These are phyloP conservation scores for Juglanconis juglandina DNA, from an alignment of 2,329 filamentous ascomycete species.

Conservation along the genomic window DNA sequence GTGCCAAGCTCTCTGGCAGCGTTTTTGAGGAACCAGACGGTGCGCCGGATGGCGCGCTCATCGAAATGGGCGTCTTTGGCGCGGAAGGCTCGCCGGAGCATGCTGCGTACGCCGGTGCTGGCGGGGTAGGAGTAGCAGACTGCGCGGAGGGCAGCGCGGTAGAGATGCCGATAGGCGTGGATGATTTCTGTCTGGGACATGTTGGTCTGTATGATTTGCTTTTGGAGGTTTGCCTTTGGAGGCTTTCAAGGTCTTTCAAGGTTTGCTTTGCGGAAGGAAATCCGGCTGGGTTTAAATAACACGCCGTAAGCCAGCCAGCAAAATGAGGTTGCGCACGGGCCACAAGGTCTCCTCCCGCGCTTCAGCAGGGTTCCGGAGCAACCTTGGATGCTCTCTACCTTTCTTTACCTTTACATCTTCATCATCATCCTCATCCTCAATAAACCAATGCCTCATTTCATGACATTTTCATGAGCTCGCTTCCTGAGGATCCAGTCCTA, in stretches of 20 bases:
- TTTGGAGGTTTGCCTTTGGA: no score
- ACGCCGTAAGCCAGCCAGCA: background rate
- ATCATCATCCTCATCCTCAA: no score
- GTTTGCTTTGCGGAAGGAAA: background rate
- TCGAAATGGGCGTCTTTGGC: conserved; percentile 46
- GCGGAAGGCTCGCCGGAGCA: conserved; percentile 58
- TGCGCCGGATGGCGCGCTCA: conserved; percentile 54
- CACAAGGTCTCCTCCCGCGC: background rate
- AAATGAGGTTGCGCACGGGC: background rate
- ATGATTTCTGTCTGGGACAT: conserved; percentile 46
- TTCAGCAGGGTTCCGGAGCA: background rate
- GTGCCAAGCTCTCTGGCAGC: conserved; percentile 62
- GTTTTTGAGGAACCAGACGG: conserved; percentile 65
- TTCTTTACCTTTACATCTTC: no score
- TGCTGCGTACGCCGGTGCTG: conserved; percentile 58
- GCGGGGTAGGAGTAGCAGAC: conserved; percentile 69
- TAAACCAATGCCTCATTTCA: background rate
- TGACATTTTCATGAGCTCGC: background rate
- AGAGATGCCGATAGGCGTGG: conserved; percentile 67
- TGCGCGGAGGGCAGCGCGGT: conserved; percentile 64
- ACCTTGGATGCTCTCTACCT: background rate
- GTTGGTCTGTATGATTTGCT: background rate
- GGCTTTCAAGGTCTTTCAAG: no score
- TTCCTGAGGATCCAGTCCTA: background rate
- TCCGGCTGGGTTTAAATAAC: background rate